Base-by-base conservation (phyloP, 1,139 yeast genomes). In the Candida sp. region DNA sequence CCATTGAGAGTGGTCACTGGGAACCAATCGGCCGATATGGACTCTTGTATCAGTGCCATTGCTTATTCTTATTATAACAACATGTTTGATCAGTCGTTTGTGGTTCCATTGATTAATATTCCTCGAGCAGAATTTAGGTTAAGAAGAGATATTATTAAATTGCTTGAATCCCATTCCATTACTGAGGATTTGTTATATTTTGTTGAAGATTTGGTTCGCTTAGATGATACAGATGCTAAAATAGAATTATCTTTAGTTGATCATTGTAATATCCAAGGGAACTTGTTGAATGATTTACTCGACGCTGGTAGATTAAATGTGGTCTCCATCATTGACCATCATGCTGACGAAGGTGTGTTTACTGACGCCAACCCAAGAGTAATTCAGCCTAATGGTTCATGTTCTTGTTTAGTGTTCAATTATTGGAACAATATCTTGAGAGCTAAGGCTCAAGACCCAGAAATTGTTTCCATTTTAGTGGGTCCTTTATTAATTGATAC, bases 11-110 rank as follows among this genome's bases (percentile, higher is more conserved):
- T 88, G 36, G 95, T 87, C 1, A 73, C 89, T 0, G 97, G 98
- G 1, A 91, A 91, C 58, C 95, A 89, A 57, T 81, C 95, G 1
- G 79, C 81, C 22, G 97, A 91, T 62, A 68, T 91, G 66, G 99
- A 91, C 61, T 90, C 97, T 1, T 86, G 90, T 34, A 77, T 87
- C 1, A 75, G 85, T 47, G 85, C 97, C 1, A 68, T 93, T 5
- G 57, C 87, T 2, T 86, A 81, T 54, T 83, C 96, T 0, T 87
- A 81, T 57, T 73, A 84, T 46, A 58, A 66, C 45, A 60, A 71
- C 48, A 44, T 61, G 19, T 29, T 11, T 9, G 54, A 52, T 23
- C 52, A 57, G 40, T 45, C 54, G 5, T 45, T 52, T 36, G 46
- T 75, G 22, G 59, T 85, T 15, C 98, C 99, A 0, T 65, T 90